Evolutionary conservation across 2,329 filamentous ascomycete species (phyloP), one percentile per base, ranked within the genome.

Genomic region (Penicillium sp.): DNA sequence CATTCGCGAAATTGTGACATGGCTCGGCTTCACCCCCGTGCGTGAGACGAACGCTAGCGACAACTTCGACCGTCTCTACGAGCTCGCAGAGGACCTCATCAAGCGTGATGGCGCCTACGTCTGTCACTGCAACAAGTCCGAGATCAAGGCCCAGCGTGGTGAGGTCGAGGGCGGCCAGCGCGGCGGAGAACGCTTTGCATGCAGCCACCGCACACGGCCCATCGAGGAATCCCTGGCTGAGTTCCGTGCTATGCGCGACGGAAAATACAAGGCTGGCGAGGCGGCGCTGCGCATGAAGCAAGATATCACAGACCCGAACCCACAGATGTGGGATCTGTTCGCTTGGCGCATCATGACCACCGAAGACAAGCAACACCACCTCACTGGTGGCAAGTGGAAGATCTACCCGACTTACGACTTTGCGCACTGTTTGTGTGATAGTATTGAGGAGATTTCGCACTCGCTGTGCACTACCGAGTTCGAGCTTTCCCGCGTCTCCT

Each of bases 391-490:
- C 60, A 85, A 88, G 68, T 97, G 92, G 91, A 88, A 86, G 73
- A 96, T 97, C 59, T 97, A 96, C 71, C 94, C 94, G 0, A 95
- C 93, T 0, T 97, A 97, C 68, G 92, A 96, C 71, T 67, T 71
- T 32, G 63, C 69, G 2, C 67, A 70, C 54, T 56, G 59, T 95
- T 77, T 96, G 90, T 72, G 90, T 65, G 94, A 97, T 80, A 92
- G 89, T 62, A 90, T 96, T 61, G 94, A 99, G 73, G 83, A 84
- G 16, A 95, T 97, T 66, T 92, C 92, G 0, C 93, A 97, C 77
- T 93, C 88, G 13, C 79, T 97, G 18, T 97, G 93, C 71, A 97
- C 94, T 0, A 93, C 89, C 1, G 94, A 97, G 71, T 97, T 97
- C 66, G 85, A 92, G 61, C 84, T 90, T 47, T 88, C 89, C 18